phyloP scores from a whole-genome alignment of 1,284 basidiomycete species.

The Ganoderma resinaceum region DNA sequence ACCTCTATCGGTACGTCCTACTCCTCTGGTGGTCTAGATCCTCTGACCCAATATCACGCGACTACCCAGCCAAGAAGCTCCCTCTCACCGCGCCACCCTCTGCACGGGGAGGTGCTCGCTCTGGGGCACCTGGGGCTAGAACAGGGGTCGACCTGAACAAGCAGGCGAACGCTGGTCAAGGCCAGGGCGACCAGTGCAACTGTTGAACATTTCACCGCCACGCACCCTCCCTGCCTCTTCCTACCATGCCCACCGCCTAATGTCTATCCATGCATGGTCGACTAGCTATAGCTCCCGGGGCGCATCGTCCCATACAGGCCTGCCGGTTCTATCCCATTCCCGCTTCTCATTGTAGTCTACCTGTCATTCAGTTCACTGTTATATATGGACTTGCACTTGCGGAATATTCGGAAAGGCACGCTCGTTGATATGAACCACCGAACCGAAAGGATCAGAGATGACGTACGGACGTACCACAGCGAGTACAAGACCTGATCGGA shows the following conservation, averaged over 20 bases:
- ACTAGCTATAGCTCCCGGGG: conserved; percentile 5
- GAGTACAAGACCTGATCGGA: not conserved
- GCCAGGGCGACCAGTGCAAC: conserved; percentile 74
- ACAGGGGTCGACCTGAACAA: conserved; percentile 81
- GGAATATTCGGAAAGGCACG: not conserved
- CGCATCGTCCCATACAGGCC: conserved; percentile 6
- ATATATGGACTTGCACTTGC: conserved; percentile 31
- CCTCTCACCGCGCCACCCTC: conserved; percentile 76
- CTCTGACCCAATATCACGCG: conserved; percentile 10
- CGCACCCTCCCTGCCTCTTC: conserved; percentile 17
- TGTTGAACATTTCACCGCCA: conserved; percentile 53
- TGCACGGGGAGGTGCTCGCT: conserved; percentile 58
- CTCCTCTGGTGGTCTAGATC: conserved; percentile 18
- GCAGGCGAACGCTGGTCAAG: conserved; percentile 54
- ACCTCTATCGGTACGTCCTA: conserved; percentile 76
- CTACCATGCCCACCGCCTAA: conserved; percentile 29
- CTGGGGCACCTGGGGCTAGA: conserved; percentile 49
- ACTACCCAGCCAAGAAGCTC: conserved; percentile 74
- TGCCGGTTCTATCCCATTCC: conserved; percentile 12
- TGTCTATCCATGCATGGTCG: conserved; percentile 5
- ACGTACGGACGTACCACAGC: not conserved
- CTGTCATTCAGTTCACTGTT: conserved; percentile 21
- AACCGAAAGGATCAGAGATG: not conserved
- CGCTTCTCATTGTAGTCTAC: conserved; percentile 28
- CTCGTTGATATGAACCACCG: not conserved